phyloP scores from a whole-genome alignment of 169 alveolate genomes.

The Ichthyophthirius multifiliis region DNA sequence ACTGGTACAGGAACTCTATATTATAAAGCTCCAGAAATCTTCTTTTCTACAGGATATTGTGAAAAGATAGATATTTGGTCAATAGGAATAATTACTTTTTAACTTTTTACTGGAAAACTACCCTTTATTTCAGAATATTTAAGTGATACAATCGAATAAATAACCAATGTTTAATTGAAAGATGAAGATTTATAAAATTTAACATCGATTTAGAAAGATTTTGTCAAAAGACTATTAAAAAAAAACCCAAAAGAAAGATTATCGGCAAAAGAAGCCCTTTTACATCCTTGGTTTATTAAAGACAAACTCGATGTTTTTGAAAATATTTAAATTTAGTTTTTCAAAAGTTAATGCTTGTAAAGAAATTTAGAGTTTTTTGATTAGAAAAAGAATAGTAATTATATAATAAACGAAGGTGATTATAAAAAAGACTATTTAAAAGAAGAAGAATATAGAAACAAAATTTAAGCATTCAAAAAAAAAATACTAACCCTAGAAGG shows the following conservation, averaged over 20 bases:
- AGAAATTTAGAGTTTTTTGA: too few relatives aligned
- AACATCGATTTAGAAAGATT: neutral
- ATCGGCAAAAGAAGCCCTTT: neutral
- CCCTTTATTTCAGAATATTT: conserved; percentile 41
- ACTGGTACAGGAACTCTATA: conserved; percentile 62
- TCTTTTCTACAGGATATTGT: conserved; percentile 48
- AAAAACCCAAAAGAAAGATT: neutral
- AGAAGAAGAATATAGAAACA: too few relatives aligned
- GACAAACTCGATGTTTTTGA: too few relatives aligned
- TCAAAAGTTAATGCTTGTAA: too few relatives aligned
- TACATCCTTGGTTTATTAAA: conserved; percentile 16
- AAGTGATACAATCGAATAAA: conserved; percentile 3
- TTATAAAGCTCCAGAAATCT: conserved; percentile 70
- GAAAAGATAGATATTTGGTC: conserved; percentile 69
- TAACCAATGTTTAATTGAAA: neutral
- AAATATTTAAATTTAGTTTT: too few relatives aligned
- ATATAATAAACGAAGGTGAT: too few relatives aligned
- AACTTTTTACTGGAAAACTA: conserved; percentile 58
- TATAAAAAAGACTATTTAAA: too few relatives aligned
- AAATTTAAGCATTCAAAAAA: too few relatives aligned
- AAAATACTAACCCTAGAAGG: too few relatives aligned
- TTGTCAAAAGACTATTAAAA: neutral
- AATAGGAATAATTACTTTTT: conserved; percentile 55
- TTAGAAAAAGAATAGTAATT: too few relatives aligned
- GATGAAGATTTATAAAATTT: neutral